Conservation (phyloP, 768 basidiomycete species). For the Coprinopsis cinerea region DNA sequence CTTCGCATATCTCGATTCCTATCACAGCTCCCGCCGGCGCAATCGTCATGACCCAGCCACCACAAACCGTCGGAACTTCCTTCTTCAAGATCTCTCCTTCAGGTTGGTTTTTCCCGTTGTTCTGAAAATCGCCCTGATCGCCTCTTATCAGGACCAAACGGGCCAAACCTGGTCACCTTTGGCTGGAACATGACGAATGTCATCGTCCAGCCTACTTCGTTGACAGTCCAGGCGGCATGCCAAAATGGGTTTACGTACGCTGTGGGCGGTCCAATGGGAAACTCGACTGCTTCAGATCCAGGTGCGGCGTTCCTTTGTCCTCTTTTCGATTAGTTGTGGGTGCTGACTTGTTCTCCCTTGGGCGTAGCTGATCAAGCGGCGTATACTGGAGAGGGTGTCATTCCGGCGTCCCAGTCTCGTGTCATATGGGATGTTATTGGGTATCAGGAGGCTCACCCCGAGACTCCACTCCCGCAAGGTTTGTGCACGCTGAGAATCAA, state of each 20-base stretch:
- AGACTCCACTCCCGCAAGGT: constrained; percentile 60
- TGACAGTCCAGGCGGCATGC: constrained; percentile 77
- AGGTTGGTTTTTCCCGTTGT: constrained; percentile 23
- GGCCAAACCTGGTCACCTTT: constrained; percentile 56
- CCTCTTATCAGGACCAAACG: neutral
- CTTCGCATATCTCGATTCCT: constrained; percentile 2
- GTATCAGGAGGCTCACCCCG: constrained; percentile 51
- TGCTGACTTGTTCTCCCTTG: neutral
- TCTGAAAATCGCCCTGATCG: neutral
- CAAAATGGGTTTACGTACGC: constrained; percentile 82
- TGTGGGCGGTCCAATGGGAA: constrained; percentile 45
- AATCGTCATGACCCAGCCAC: constrained; percentile 66
- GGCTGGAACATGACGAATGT: constrained; percentile 80
- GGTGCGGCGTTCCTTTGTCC: neutral
- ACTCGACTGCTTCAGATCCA: neutral
- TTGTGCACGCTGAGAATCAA: constrained; percentile 69
- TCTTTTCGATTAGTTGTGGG: neutral
- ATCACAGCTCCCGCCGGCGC: constrained; percentile 29
- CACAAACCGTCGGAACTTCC: constrained; percentile 50
- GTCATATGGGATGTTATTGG: constrained; percentile 71
- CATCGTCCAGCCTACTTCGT: constrained; percentile 52
- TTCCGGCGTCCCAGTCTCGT: constrained; percentile 58
- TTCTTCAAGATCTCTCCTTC: constrained; percentile 75
- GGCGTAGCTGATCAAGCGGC: neutral
- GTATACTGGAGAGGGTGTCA: constrained; percentile 40